A percentile compares a stretch with the other conserved stretches of the same genome.
Evolutionary conservation across 1,284 basidiomycete species (phyloP).

Genomic region (Trichosporon ovoides): DNA sequence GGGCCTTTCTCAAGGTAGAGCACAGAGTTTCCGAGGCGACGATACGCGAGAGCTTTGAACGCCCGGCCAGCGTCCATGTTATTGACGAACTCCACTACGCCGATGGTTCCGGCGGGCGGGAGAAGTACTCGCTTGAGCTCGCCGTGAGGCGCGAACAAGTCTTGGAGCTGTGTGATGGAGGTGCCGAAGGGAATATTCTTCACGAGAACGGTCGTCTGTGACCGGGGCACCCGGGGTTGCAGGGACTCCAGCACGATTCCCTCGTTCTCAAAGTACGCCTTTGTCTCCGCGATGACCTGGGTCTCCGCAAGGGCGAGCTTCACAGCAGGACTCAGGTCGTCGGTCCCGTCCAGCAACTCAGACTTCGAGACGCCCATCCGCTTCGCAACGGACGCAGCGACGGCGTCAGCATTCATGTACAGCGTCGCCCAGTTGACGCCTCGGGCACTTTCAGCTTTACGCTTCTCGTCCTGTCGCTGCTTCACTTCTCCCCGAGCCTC

Average conservation of each 20-base stretch:
- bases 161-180: slow-evolving; percentile 63
- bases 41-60: slow-evolving; percentile 78
- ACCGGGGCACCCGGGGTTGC: slow-evolving; percentile 54
- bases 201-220: slow-evolving; percentile 79
- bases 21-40: slow-evolving; percentile 80
- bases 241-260: slow-evolving; percentile 53
- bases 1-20: slow-evolving; percentile 93
- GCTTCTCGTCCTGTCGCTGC: slow-evolving; percentile 57
- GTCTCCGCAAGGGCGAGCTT: slow-evolving; percentile 91
- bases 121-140: slow-evolving; percentile 71
- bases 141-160: slow-evolving; percentile 75
- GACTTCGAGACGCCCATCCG: slow-evolving; percentile 77
- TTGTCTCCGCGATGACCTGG: slow-evolving; percentile 91
- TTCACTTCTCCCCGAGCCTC: slow-evolving; percentile 65
- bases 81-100: slow-evolving; percentile 79
- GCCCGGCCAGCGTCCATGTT: slow-evolving; percentile 66
- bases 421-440: slow-evolving; percentile 95
- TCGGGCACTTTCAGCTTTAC: slow-evolving; percentile 67
- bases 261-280: slow-evolving; percentile 69
- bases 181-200: slow-evolving; percentile 98
- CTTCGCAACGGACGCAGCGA: slow-evolving; percentile 73
- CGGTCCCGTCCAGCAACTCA: slow-evolving; percentile 60
- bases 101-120: slow-evolving; percentile 90
- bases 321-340: slow-evolving; percentile 60
- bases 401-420: slow-evolving; percentile 97